Evolutionary conservation across 2,329 filamentous ascomycete species (phyloP).

Genomic region (Sphaerostilbella broomeana): DNA sequence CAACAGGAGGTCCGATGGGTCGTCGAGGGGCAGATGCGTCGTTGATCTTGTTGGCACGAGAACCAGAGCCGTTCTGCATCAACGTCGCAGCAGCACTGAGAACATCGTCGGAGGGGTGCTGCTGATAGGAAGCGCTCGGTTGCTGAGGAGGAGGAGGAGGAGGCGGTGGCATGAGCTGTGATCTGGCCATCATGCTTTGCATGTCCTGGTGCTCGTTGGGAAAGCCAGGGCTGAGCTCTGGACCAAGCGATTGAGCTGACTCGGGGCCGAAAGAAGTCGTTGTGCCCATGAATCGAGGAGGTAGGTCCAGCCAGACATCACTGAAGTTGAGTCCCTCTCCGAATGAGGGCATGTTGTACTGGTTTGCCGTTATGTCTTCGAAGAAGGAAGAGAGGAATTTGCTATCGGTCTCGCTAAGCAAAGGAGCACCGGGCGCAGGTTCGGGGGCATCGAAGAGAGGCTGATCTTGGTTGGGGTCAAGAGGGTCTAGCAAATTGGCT

Average conservation of each 20-base stretch:
- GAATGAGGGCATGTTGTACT: conserved; percentile 43
- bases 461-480: conserved; percentile 39
- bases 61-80: conserved; percentile 36
- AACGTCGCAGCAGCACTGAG: conserved; percentile 49
- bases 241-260: conserved; percentile 21
- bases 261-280: conserved; percentile 57
- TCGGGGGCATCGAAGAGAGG: conserved; percentile 51
- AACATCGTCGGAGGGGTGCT: conserved; percentile 46
- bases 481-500: conserved; percentile 32
- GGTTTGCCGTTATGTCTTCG: conserved; percentile 45
- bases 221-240: conserved; percentile 17
- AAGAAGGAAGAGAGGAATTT: conserved; percentile 54
- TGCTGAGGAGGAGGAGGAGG: conserved; percentile 14
- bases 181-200: conserved; percentile 17
- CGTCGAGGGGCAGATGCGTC: conserved; percentile 21
- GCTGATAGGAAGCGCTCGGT: conserved; percentile 21
- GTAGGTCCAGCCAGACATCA: conserved; percentile 51
- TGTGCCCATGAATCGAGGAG: conserved; percentile 59
- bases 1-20: conserved; percentile 29
- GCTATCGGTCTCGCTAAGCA: conserved; percentile 57
- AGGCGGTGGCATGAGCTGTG: conserved; percentile 30
- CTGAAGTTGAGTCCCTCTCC: conserved; percentile 45
- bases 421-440: conserved; percentile 56
- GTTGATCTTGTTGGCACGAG: conserved; percentile 21
- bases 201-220: conserved; percentile 14